Base-by-base conservation (phyloP, 208 protist species). In the Wallacemonas rigidus region DNA sequence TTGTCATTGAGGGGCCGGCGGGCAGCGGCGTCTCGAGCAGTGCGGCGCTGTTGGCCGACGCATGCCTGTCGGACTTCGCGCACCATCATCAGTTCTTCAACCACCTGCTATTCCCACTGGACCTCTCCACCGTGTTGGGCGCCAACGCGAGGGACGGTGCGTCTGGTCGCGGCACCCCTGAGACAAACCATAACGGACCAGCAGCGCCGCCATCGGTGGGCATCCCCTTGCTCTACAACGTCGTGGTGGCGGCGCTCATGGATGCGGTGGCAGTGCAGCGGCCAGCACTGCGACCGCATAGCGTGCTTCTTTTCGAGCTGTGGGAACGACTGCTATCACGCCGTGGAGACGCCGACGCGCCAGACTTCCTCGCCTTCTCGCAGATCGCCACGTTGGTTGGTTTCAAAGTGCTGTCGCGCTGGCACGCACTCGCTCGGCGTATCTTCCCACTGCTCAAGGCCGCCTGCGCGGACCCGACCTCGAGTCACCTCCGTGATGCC, bases 21-120 rank as follows among this genome's bases (percentile, higher is more conserved):
- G 72, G 65, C 17, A 95, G 90, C 50, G 90, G 90, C 26, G 86
- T 91, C 11, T 89, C 86, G 9, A 88, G 80, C 15, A 75, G 85
- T 1, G 62, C 84, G 3, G 85, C 90, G 11, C 69, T 81, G 17
- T 35, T 84, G 1, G 17, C 78, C 0, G 72, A 73, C 5, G 64
- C 81, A n/a, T 48, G 67, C 12, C 12, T 91, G 56, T 68, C 55
- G 6, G 72, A 73, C 41, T 75, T 78, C 15, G 68, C 71, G 41
- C 76, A 48, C 43, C 60, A 80, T 40, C 40, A 73, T 48, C 44
- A 62, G 0, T 78, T 92, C 14, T 26, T 60, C 74, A 81, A 83
- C 47, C 72, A 69, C 54, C 74, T 95, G 0, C 70, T 90, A 35
- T 56, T 95, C 2, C 70, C 76, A 11, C 64, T 95, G 15, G 88